Evolutionary conservation across 2,329 filamentous ascomycete genomes (phyloP).

Genomic region (Cladosporium sp.): DNA sequence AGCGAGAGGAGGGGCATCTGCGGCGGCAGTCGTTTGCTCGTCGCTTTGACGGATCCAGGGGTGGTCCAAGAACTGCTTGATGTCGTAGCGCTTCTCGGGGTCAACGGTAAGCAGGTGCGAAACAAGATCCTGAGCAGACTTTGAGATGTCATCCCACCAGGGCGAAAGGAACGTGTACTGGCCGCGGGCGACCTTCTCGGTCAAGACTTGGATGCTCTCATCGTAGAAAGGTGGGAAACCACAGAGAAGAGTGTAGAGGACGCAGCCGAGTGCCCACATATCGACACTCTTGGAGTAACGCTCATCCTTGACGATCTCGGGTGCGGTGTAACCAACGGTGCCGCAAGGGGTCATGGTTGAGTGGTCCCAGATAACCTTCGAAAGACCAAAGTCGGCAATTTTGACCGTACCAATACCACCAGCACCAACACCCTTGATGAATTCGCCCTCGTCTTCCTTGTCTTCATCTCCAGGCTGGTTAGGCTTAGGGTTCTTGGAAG

Average conservation of each 20-base stretch:
- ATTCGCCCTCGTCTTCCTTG: conserved; percentile 95
- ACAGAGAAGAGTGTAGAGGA: conserved; percentile 92
- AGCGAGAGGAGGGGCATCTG: conserved; percentile 67
- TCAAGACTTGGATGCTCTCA: conserved; percentile 93
- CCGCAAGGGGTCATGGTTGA: conserved; percentile 99
- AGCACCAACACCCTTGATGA: conserved; percentile 71
- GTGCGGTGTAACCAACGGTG: conserved; percentile 95
- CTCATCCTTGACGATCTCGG: conserved; percentile 98
- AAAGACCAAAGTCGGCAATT: conserved; percentile 95
- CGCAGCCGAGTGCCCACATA: conserved; percentile 98
- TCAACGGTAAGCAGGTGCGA: conserved; percentile 91
- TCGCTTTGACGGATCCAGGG: conserved; percentile 80
- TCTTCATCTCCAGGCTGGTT: conserved; percentile 88
- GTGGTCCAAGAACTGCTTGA: conserved; percentile 87
- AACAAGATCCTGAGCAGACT: conserved; percentile 88
- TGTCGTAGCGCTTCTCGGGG: conserved; percentile 90
- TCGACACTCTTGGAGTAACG: conserved; percentile 98
- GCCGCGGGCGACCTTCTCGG: conserved; percentile 93
- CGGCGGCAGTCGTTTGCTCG: conserved; percentile 63
- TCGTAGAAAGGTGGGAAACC: conserved; percentile 99
- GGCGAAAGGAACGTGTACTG: conserved; percentile 97
- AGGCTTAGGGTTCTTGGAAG: conserved; percentile 75
- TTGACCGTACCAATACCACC: conserved; percentile 95
- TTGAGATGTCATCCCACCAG: conserved; percentile 99
- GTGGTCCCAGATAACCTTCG: conserved; percentile 97